Conservation (phyloP, 148 eudicot genomes). For the Fagopyrum homotropicum region DNA sequence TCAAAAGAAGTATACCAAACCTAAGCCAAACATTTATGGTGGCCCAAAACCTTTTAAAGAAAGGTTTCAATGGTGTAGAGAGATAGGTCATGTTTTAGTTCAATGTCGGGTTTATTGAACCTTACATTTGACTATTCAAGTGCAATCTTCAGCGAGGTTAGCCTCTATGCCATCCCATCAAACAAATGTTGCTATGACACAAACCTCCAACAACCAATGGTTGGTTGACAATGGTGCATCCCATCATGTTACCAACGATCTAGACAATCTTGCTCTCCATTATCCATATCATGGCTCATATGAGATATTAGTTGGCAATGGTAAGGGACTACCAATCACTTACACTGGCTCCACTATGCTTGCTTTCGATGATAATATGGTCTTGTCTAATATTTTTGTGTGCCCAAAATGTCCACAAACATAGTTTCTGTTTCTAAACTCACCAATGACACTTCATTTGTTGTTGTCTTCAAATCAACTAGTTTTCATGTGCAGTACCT, state of each 20-base stretch:
- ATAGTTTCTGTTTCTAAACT: neutral
- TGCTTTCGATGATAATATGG: no score
- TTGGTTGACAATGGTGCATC: neutral
- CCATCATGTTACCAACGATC: neutral
- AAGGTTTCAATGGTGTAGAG: neutral
- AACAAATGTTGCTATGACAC: neutral
- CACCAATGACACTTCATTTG: neutral
- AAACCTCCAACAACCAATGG: neutral
- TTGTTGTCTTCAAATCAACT: neutral
- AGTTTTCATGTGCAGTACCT: neutral
- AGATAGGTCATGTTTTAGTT: neutral
- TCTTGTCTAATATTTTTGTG: neutral
- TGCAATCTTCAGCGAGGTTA: neutral
- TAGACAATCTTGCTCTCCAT: neutral
- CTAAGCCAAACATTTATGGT: no score
- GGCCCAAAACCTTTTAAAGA: no score
- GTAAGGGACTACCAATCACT: neutral
- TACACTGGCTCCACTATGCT: neutral
- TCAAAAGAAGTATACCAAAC: neutral
- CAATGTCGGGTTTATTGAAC: neutral
- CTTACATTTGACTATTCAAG: neutral
- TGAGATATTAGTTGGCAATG: neutral
- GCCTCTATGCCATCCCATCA: no score
- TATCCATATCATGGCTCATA: neutral
- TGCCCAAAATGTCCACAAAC: neutral